Conservation (phyloP, 2,329 filamentous ascomycete genomes). For the Penicillium aurantiogriseum region DNA sequence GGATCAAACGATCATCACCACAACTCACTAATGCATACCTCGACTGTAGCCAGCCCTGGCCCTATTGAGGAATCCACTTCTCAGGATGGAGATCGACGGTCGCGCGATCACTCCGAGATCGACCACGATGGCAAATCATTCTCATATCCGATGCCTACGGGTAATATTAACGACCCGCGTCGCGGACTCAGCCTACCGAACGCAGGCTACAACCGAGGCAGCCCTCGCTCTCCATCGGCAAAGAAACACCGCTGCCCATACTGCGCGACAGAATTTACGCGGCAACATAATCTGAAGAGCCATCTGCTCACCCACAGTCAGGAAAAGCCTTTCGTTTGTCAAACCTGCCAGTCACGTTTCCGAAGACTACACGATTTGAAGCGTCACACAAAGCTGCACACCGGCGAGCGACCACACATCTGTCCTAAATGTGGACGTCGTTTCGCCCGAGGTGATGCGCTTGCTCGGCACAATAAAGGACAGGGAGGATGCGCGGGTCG, state of each 20-base stretch:
- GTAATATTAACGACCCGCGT: slow-evolving; percentile 50
- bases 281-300: slow-evolving; percentile 96
- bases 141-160: slow-evolving; percentile 62
- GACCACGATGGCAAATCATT: slow-evolving; percentile 53
- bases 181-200: slow-evolving; percentile 60
- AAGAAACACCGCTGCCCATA: slow-evolving; percentile 98
- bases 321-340: slow-evolving; percentile 94
- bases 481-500: slow-evolving; percentile 92
- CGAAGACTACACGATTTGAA: slow-evolving; percentile 92
- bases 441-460: slow-evolving; percentile 90
- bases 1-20: slow-evolving; percentile 52
- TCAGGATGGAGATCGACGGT: slow-evolving; percentile 44
- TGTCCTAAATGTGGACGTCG: slow-evolving; percentile 92
- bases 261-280: slow-evolving; percentile 93
- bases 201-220: slow-evolving; percentile 55
- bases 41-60: slow-evolving; percentile 49
- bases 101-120: slow-evolving; percentile 38
- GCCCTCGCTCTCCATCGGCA: slow-evolving; percentile 67
- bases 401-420: slow-evolving; percentile 90
- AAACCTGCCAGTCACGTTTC: slow-evolving; percentile 90
- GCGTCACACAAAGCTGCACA: slow-evolving; percentile 93
- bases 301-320: slow-evolving; percentile 96
- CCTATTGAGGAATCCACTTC: slow-evolving; percentile 47
- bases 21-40: slow-evolving; percentile 51
- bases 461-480: slow-evolving; percentile 93